Percentiles rank a stretch among this genome's conserved stretches.
These are phyloP conservation scores for Chiua virens DNA, from an alignment of 768 basidiomycete genomes.

Conservation along the genomic window DNA sequence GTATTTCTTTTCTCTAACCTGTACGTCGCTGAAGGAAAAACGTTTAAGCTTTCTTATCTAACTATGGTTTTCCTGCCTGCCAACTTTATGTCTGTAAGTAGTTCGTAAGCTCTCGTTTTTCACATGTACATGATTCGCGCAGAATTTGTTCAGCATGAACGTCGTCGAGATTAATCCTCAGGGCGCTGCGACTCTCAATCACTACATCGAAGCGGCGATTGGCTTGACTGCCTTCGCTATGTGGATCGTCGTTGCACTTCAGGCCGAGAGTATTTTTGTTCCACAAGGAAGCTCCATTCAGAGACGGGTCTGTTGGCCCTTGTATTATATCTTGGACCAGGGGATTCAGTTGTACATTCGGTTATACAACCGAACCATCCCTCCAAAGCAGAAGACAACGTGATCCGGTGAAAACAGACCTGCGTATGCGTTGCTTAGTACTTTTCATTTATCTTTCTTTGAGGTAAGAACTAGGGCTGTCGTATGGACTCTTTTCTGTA, in stretches of 20 bases:
- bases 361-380: not conserved
- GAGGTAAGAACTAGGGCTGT: too few relatives aligned
- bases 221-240: constrained; percentile 48
- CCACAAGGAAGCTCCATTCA: constrained; percentile 9
- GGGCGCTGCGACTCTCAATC: constrained; percentile 31
- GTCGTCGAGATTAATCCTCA: constrained; percentile 39
- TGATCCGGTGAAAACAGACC: constrained; percentile 1
- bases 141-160: constrained; percentile 62
- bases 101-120: not conserved
- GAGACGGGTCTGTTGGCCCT: constrained; percentile 24
- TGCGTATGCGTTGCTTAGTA: too few relatives aligned
- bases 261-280: constrained; percentile 31
- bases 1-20: constrained; percentile 24
- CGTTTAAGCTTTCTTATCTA: constrained; percentile 42
- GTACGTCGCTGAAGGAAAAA: not conserved
- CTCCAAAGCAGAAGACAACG: constrained; percentile 2
- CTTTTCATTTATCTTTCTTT: too few relatives aligned
- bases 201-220: constrained; percentile 43
- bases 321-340: constrained; percentile 1
- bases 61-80: constrained; percentile 64
- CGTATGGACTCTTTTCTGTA: not conserved
- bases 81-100: constrained; percentile 39
- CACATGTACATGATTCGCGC: constrained; percentile 6
- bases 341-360: too few relatives aligned
- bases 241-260: constrained; percentile 59